Evolutionary conservation across 192 early-diverging fungal genomes (phyloP).

Genomic region (Backusella mclennaniae): DNA sequence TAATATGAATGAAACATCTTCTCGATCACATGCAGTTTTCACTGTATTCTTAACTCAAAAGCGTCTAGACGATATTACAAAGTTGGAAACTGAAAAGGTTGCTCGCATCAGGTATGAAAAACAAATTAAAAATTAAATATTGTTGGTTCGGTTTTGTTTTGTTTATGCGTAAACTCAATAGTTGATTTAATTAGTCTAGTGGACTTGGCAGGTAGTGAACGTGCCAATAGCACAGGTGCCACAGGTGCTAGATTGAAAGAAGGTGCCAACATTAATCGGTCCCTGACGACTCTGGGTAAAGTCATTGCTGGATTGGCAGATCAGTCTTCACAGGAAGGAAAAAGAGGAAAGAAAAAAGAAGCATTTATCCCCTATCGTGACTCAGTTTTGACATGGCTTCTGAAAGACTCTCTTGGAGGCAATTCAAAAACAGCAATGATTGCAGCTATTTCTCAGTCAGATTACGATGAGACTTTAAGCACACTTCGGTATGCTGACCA

Average conservation of each 20-base stretch:
- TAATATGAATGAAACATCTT: constrained; percentile 92
- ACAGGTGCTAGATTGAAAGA: constrained; percentile 85
- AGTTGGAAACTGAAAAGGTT: constrained; percentile 68
- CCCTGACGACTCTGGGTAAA: constrained; percentile 90
- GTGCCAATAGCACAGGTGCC: constrained; percentile 82
- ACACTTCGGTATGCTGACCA: constrained; percentile 80
- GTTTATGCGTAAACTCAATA: neutral
- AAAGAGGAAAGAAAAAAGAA: constrained; percentile 48
- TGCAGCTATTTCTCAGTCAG: constrained; percentile 62
- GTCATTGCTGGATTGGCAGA: constrained; percentile 90
- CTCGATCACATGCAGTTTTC: constrained; percentile 86
- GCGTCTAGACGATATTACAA: constrained; percentile 45
- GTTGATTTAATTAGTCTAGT: constrained; percentile 59
- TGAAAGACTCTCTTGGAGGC: constrained; percentile 71
- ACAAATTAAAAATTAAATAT: constrained; percentile 10
- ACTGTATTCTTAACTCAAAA: constrained; percentile 73
- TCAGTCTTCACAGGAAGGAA: constrained; percentile 41
- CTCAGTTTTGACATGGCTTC: constrained; percentile 75
- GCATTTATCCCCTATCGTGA: constrained; percentile 90
- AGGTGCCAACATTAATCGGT: constrained; percentile 94
- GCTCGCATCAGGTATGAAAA: constrained; percentile 61
- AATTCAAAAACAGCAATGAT: constrained; percentile 74
- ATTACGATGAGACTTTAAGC: constrained; percentile 61
- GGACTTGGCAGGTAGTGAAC: constrained; percentile 93
- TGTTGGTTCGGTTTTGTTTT: neutral